phyloP scores from a whole-genome alignment of 768 basidiomycete genomes.

The Coprinellus aureogranulatus region DNA sequence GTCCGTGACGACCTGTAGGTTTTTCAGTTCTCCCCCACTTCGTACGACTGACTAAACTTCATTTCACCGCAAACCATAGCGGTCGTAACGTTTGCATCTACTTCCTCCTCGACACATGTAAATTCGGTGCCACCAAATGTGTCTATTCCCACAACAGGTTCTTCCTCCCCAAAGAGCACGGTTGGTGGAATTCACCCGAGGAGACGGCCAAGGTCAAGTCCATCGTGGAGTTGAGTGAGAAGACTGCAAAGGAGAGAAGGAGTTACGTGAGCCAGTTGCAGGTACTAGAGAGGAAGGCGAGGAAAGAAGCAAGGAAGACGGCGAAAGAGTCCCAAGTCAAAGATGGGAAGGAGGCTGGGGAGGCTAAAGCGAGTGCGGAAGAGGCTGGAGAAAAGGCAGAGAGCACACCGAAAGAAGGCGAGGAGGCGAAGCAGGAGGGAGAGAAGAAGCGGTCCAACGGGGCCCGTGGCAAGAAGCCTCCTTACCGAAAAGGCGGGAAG shows the following conservation, averaged over 20 bases:
- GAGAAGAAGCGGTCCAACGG: background rate
- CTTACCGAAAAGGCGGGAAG: background rate
- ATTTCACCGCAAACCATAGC: constrained; percentile 35
- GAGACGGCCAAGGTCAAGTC: constrained; percentile 28
- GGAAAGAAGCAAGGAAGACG: background rate
- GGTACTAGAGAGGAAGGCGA: background rate
- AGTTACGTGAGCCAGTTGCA: background rate
- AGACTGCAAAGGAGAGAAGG: constrained; percentile 10
- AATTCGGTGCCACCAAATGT: constrained; percentile 38
- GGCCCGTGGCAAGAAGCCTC: background rate
- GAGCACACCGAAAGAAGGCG: background rate
- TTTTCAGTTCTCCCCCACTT: too few species aligned
- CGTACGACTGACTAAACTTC: too few species aligned
- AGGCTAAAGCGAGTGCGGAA: background rate
- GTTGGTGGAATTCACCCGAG: constrained; percentile 45
- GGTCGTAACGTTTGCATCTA: constrained; percentile 47
- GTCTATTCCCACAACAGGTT: constrained; percentile 48
- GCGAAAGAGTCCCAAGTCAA: constrained; percentile 3
- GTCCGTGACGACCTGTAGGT: constrained; percentile 49
- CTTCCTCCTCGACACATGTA: constrained; percentile 34
- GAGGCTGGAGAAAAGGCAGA: background rate
- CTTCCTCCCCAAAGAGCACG: constrained; percentile 36
- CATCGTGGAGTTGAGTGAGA: constrained; percentile 26
- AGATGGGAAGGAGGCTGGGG: background rate
- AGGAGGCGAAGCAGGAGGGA: background rate